These are phyloP conservation scores for Metarhizium rileyi DNA, from an alignment of 2,329 filamentous ascomycete genomes.

Conservation along the genomic window DNA sequence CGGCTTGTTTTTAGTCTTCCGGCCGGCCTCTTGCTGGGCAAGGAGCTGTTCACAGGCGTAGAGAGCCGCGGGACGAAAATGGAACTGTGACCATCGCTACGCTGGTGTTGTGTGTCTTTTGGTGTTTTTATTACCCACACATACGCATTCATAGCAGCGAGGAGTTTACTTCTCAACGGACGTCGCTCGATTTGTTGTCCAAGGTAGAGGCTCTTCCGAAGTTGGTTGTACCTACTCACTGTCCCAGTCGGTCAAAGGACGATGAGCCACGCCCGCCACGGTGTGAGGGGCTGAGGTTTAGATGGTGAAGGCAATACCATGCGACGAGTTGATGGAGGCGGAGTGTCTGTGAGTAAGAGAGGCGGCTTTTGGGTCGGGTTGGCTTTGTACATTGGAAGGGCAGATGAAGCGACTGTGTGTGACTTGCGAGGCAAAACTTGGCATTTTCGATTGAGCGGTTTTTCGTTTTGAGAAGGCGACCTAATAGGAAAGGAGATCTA, in stretches of 20 bases:
- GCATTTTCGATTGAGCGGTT: conserved; percentile 3
- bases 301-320: background rate
- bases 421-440: conserved; percentile 5
- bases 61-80: background rate
- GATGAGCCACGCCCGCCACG: background rate
- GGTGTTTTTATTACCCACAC: background rate
- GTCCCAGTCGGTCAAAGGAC: background rate
- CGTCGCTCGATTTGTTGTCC: background rate
- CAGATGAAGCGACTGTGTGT: conserved; percentile 6
- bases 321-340: background rate
- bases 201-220: background rate
- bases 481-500: background rate
- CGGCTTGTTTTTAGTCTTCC: background rate
- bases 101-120: background rate
- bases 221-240: background rate
- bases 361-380: background rate
- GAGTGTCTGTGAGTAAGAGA: background rate
- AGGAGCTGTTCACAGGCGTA: background rate
- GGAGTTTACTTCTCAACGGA: background rate
- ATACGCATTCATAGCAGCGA: background rate
- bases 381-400: conserved; percentile 3
- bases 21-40: background rate
- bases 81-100: background rate
- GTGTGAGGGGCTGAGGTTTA: background rate
- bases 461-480: background rate